Percentiles rank a stretch among this genome's conserved stretches.
These are phyloP conservation scores for Lasiodiplodia citricola DNA, from an alignment of 2,329 filamentous ascomycete species.

Conservation along the genomic window DNA sequence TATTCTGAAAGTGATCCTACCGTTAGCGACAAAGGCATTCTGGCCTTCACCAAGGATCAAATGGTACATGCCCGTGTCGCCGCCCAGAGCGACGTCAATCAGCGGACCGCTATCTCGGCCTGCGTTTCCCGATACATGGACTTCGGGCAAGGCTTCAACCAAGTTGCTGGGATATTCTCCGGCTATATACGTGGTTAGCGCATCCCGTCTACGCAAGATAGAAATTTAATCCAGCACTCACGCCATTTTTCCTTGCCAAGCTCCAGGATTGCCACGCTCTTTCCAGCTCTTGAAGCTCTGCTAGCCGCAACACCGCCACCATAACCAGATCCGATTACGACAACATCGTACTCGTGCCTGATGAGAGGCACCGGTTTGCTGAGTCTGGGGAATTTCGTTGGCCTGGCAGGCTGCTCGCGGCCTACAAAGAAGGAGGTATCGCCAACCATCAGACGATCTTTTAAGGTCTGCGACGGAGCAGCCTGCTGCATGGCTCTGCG, in stretches of 20 bases:
- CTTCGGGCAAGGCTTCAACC: conserved; percentile 55
- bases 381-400: conserved; percentile 8
- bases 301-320: conserved; percentile 70
- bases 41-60: conserved; percentile 67
- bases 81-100: conserved; percentile 54
- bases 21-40: conserved; percentile 65
- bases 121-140: conserved; percentile 63
- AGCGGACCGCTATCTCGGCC: conserved; percentile 51
- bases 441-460: background rate
- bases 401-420: background rate
- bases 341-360: conserved; percentile 64
- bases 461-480: no score
- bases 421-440: no score
- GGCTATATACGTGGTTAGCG: conserved; percentile 34
- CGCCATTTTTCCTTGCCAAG: conserved; percentile 69
- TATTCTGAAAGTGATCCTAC: conserved; percentile 39
- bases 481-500: no score
- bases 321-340: conserved; percentile 73
- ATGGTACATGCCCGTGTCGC: conserved; percentile 68
- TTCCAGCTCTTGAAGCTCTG: conserved; percentile 64
- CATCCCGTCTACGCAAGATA: no score
- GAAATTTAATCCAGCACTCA: conserved; percentile 26
- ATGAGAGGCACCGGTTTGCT: conserved; percentile 62
- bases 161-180: conserved; percentile 65
- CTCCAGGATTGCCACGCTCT: conserved; percentile 70